Conservation (phyloP, 441 rosid species). For the Hypseocharis bilobata region DNA sequence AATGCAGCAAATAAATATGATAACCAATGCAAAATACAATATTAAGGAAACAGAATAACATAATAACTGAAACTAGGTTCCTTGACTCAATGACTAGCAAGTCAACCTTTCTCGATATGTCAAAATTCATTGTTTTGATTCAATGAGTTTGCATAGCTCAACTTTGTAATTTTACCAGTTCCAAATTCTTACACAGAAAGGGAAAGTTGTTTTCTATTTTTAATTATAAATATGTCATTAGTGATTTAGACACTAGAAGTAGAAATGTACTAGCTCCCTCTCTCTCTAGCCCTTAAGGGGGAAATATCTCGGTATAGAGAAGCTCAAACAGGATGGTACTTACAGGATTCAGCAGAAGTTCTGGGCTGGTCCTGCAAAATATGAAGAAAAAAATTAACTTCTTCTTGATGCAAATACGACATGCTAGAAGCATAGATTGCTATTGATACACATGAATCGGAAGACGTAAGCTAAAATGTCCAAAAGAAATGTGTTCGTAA, state of each 20-base stretch:
- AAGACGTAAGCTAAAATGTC: neutral
- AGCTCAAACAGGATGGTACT: conserved; percentile 29
- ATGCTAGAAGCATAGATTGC: neutral
- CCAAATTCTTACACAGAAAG: too few relatives aligned
- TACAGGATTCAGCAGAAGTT: conserved; percentile 86
- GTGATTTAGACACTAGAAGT: too few relatives aligned
- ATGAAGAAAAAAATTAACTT: conserved; percentile 10
- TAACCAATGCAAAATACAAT: neutral
- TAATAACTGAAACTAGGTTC: neutral
- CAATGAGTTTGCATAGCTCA: neutral
- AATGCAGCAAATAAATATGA: conserved; percentile 2
- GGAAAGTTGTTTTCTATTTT: too few relatives aligned
- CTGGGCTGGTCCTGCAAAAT: conserved; percentile 78
- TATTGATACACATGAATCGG: neutral
- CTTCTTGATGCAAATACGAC: neutral
- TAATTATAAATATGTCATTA: too few relatives aligned
- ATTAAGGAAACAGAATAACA: neutral
- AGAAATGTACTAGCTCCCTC: too few relatives aligned
- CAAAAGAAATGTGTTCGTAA: neutral
- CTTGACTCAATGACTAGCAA: neutral
- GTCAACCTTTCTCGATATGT: neutral
- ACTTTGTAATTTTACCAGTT: neutral
- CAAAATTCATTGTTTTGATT: neutral
- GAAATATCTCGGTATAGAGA: too few relatives aligned
- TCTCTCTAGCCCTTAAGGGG: too few relatives aligned